Percentiles rank a stretch among this genome's conserved stretches.
Evolutionary conservation across 73 alveolate species (phyloP).

Genomic region (Stentor coeruleus): DNA sequence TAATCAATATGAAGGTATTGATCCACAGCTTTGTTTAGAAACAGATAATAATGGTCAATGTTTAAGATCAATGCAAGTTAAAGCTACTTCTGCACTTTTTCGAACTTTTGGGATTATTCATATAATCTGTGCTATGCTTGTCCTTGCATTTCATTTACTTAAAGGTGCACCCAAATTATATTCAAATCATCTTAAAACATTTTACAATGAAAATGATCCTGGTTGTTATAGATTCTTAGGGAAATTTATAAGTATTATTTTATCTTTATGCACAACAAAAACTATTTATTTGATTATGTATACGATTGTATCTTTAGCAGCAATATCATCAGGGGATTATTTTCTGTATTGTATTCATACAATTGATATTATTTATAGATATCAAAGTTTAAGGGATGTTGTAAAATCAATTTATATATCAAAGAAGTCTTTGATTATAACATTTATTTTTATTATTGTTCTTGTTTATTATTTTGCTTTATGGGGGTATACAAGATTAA

Average conservation of each 20-base stretch:
- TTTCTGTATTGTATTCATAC: conserved; percentile 63
- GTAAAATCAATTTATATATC: conserved; percentile 52
- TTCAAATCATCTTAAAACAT: neutral
- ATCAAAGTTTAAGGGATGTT: conserved; percentile 46
- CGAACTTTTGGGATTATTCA: neutral
- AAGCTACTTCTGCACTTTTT: neutral
- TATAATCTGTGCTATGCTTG: neutral
- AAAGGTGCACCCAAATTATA: neutral
- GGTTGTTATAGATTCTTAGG: conserved; percentile 3
- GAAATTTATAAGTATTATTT: conserved; percentile 25
- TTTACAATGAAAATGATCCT: neutral
- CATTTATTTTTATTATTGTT: conserved; percentile 44
- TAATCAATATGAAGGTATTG: neutral
- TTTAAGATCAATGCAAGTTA: neutral
- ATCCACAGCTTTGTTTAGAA: conserved; percentile 2
- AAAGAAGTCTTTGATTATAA: conserved; percentile 42
- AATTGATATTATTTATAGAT: conserved; percentile 46
- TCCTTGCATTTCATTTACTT: neutral
- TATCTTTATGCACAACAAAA: conserved; percentile 43
- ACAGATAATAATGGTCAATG: neutral
- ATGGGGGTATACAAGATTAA: conserved; percentile 34
- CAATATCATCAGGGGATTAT: conserved; percentile 41
- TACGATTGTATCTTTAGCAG: conserved; percentile 38
- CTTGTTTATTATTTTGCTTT: conserved; percentile 43
- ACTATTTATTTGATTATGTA: conserved; percentile 36